Conservation (phyloP, 371 early-diverging fungal species). For the Lichtheimia ornata region DNA sequence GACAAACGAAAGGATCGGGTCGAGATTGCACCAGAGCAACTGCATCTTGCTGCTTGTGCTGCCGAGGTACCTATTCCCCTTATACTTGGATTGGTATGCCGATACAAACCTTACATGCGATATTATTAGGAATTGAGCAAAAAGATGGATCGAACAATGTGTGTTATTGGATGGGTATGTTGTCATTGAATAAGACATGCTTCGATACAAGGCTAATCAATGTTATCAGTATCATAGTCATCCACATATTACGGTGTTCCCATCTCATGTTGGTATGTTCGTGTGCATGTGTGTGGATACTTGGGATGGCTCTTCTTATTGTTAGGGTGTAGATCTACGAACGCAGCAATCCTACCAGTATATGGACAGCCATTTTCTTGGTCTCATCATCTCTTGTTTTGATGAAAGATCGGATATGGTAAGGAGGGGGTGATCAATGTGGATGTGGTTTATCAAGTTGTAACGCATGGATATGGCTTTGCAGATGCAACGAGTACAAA, state of each 20-base stretch:
- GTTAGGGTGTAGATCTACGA: constrained; percentile 49
- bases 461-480: background rate
- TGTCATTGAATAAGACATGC: background rate
- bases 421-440: background rate
- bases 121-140: constrained; percentile 42
- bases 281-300: background rate
- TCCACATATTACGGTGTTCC: constrained; percentile 78
- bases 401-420: constrained; percentile 52
- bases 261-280: constrained; percentile 66
- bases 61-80: constrained; percentile 53
- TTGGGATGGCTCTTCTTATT: background rate
- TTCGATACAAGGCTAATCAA: background rate
- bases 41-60: constrained; percentile 66
- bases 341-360: constrained; percentile 71
- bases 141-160: constrained; percentile 40
- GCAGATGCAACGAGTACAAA: constrained; percentile 54
- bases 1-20: constrained; percentile 80
- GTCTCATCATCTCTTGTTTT: constrained; percentile 73
- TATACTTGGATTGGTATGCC: background rate
- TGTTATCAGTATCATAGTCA: constrained; percentile 59
- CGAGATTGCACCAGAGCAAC: constrained; percentile 64
- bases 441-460: too few relatives aligned
- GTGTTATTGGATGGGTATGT: constrained; percentile 75
- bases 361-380: constrained; percentile 69
- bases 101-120: background rate